Percentiles rank a stretch among this genome's conserved stretches.
Conservation (phyloP, 2,329 filamentous ascomycete species). For the Hymenoscyphus infarciens region DNA sequence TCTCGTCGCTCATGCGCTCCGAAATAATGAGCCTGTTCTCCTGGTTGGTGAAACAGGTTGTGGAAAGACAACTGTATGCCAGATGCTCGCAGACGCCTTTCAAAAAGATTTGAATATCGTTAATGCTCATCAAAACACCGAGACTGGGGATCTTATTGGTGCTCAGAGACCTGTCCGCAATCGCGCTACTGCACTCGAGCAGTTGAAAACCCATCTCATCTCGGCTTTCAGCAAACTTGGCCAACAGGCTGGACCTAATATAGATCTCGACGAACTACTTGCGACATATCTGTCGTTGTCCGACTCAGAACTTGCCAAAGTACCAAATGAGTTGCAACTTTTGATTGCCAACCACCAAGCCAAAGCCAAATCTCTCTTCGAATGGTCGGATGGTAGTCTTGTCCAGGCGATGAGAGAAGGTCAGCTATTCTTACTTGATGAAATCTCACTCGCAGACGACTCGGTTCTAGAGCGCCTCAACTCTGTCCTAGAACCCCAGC, state of each 20-base stretch:
- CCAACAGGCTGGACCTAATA: conserved; percentile 53
- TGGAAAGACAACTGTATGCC: conserved; percentile 95
- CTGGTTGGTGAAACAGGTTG: conserved; percentile 96
- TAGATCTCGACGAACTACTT: conserved; percentile 54
- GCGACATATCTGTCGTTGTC: conserved; percentile 43
- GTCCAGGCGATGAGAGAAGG: conserved; percentile 91
- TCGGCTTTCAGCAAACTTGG: conserved; percentile 40
- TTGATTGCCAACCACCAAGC: conserved; percentile 47
- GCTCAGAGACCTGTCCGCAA: conserved; percentile 91
- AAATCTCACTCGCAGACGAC: conserved; percentile 96
- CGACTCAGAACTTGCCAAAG: conserved; percentile 40
- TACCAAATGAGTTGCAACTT: conserved; percentile 33
- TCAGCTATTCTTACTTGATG: conserved; percentile 89
- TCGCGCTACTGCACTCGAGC: conserved; percentile 65
- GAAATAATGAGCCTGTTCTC: conserved; percentile 89
- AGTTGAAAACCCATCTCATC: conserved; percentile 60
- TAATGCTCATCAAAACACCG: conserved; percentile 97
- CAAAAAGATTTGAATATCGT: conserved; percentile 77
- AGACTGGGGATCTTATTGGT: conserved; percentile 95
- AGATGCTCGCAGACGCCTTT: conserved; percentile 81
- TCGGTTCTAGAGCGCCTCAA: conserved; percentile 95
- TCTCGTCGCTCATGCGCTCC: conserved; percentile 79
- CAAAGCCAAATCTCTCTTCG: conserved; percentile 81
- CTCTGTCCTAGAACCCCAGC: conserved; percentile 86
- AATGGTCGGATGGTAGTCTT: conserved; percentile 93